Conservation (phyloP, 2,329 filamentous ascomycete species). For the Sporothrix dimorphospora region DNA sequence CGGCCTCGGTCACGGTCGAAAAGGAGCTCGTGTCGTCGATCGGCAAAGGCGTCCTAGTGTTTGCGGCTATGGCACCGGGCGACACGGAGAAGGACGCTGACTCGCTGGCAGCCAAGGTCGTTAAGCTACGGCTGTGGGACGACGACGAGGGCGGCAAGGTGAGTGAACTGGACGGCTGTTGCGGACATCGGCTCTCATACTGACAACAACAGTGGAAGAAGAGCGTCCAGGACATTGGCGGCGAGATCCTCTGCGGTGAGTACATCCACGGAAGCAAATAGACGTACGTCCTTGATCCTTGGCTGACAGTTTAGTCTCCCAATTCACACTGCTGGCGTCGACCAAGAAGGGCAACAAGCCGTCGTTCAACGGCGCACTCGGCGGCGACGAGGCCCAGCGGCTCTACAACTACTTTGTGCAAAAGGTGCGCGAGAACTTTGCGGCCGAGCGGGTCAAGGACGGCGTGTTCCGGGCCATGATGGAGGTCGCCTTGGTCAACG, state of each 20-base stretch:
- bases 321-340: constrained; percentile 90
- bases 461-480: constrained; percentile 99
- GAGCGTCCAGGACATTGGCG: constrained; percentile 82
- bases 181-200: background rate
- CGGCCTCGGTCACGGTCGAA: constrained; percentile 93
- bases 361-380: constrained; percentile 87
- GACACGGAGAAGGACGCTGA: constrained; percentile 90
- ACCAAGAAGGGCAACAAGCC: constrained; percentile 97
- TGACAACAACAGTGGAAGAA: constrained; percentile 70
- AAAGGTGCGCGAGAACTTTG: constrained; percentile 73
- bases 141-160: constrained; percentile 73
- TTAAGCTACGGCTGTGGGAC: constrained; percentile 92
- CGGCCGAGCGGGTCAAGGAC: constrained; percentile 78
- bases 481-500: constrained; percentile 92
- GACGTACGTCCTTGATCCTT: background rate
- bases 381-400: constrained; percentile 73
- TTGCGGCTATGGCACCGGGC: constrained; percentile 87
- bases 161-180: constrained; percentile 34
- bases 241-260: constrained; percentile 92
- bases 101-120: constrained; percentile 77
- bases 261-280: background rate
- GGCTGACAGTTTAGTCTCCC: constrained; percentile 68
- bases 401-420: constrained; percentile 84
- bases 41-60: constrained; percentile 83
- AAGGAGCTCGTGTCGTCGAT: constrained; percentile 88